Conservation (phyloP, 129 eudicot species). For the Ambrosia trifida region DNA sequence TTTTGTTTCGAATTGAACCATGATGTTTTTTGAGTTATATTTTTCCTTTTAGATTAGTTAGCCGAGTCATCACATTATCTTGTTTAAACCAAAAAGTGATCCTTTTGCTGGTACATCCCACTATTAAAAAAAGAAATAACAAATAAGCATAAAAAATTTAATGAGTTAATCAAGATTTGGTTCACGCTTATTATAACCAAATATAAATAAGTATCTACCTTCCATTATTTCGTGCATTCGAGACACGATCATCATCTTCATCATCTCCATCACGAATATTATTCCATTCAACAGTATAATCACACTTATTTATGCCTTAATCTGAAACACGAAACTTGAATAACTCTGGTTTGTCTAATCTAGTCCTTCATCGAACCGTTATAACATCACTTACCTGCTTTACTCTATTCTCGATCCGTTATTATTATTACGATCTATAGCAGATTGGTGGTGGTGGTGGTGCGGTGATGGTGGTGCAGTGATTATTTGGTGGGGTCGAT, state of each 20-base stretch:
- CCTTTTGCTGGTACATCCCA: no score
- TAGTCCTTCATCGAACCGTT: not conserved
- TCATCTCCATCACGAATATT: constrained; percentile 16
- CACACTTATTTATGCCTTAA: constrained; percentile 13
- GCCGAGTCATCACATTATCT: no score
- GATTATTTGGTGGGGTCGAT: no score
- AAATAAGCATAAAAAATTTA: no score
- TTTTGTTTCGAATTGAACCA: no score
- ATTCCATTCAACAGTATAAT: constrained; percentile 11
- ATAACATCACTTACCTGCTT: constrained; percentile 9
- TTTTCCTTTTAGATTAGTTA: no score
- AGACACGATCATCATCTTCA: not conserved
- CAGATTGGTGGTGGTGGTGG: no score
- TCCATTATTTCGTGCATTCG: constrained; percentile 1
- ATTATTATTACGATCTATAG: no score
- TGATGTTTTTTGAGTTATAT: no score
- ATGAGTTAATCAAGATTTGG: constrained; percentile 15
- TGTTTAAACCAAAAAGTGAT: no score
- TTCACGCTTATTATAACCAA: not conserved
- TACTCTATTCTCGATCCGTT: constrained; percentile 13
- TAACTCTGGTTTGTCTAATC: constrained; percentile 36
- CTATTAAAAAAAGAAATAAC: no score
- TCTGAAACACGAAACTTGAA: constrained; percentile 32
- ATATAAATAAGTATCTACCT: not conserved
- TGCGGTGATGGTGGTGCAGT: no score